phyloP scores from a whole-genome alignment of 208 protist species.

The Tetramitus jugosus region DNA sequence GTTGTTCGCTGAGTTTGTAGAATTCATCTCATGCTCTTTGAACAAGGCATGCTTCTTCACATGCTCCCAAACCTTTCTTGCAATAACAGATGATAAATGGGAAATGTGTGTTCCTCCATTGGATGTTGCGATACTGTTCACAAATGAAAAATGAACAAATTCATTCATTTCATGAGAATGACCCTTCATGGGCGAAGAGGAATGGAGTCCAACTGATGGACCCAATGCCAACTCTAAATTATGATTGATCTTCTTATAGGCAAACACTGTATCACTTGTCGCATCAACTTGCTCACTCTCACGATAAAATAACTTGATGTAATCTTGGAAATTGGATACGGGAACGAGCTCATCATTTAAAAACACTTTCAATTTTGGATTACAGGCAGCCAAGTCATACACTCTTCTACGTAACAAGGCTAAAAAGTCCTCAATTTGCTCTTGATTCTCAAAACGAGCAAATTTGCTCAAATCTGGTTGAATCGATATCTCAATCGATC shows the following conservation, averaged over 20 bases:
- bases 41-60: no score
- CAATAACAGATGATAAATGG: no score
- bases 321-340: slow-evolving; percentile 90
- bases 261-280: slow-evolving; percentile 22
- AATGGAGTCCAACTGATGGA: no score
- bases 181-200: no score
- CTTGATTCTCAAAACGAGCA: slow-evolving; percentile 55
- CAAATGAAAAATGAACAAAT: slow-evolving; percentile 80
- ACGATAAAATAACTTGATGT: slow-evolving; percentile 71
- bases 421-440: slow-evolving; percentile 57
- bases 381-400: slow-evolving; percentile 81
- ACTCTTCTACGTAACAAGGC: slow-evolving; percentile 73
- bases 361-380: slow-evolving; percentile 73
- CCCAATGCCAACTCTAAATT: background rate
- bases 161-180: no score
- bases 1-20: no score
- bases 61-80: no score
- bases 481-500: slow-evolving; percentile 70
- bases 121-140: slow-evolving; percentile 96
- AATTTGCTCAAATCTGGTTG: slow-evolving; percentile 75
- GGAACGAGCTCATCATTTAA: slow-evolving; percentile 89
- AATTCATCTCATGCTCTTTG: no score
- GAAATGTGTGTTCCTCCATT: slow-evolving; percentile 98
- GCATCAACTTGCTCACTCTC: slow-evolving; percentile 11
- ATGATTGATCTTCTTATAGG: slow-evolving; percentile 17